A percentile compares a stretch with the other conserved stretches of the same genome.
These are phyloP conservation scores for Vanderwaltozyma yarrowii DNA, from an alignment of 805 yeast genomes.

Conservation along the genomic window DNA sequence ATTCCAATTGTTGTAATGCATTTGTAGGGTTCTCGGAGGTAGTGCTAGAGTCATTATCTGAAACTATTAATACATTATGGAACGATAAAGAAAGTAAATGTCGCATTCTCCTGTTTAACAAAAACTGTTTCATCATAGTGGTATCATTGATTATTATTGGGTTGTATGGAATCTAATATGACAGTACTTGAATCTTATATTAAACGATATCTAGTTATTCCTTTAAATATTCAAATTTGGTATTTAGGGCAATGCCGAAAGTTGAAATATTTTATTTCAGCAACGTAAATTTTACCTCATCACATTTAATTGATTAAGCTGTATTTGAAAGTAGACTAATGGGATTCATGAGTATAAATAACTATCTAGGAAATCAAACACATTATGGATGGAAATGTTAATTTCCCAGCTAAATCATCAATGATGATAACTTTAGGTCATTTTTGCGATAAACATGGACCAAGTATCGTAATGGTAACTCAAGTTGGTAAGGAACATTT, in stretches of 20 bases:
- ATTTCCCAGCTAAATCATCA: neutral
- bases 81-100: conserved; percentile 20
- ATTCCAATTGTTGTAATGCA: conserved; percentile 9
- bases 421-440: conserved; percentile 43
- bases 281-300: too few relatives aligned
- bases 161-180: too few relatives aligned
- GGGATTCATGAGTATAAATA: too few relatives aligned
- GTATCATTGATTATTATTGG: too few relatives aligned
- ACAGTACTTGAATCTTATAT: too few relatives aligned
- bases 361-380: neutral
- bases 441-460: conserved; percentile 74
- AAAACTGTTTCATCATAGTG: conserved; percentile 9
- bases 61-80: conserved; percentile 4
- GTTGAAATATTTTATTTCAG: too few relatives aligned
- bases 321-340: too few relatives aligned
- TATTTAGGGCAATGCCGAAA: too few relatives aligned
- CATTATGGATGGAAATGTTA: neutral
- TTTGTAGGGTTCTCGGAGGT: neutral
- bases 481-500: conserved; percentile 29
- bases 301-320: too few relatives aligned
- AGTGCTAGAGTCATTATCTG: neutral
- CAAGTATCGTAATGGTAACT: conserved; percentile 54
- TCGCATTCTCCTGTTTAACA: conserved; percentile 17
- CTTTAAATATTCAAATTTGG: too few relatives aligned
- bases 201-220: too few relatives aligned